Evolutionary conservation across 1,284 basidiomycete species (phyloP).

Genomic region (Tausonia pullulans): DNA sequence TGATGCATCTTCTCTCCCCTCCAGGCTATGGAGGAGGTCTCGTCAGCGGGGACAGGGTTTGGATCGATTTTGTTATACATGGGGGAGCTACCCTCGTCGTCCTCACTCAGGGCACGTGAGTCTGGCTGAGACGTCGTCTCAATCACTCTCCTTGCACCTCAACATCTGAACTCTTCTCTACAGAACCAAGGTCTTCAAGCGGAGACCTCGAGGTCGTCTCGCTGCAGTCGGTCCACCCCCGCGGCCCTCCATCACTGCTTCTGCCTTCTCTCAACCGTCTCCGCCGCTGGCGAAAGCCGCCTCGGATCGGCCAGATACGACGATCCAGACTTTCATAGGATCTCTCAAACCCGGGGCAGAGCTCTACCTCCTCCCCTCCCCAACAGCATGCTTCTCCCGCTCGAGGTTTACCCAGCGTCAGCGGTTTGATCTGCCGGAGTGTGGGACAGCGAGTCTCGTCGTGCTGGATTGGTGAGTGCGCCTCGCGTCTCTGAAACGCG

Average conservation of each 20-base stretch:
- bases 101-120: conserved; percentile 59
- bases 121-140: neutral
- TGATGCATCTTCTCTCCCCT: too few relatives aligned
- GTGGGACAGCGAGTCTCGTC: conserved; percentile 47
- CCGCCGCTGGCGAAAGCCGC: conserved; percentile 1
- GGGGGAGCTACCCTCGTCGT: conserved; percentile 48
- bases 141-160: conserved; percentile 4
- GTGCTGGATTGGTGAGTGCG: conserved; percentile 65
- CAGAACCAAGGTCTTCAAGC: conserved; percentile 88
- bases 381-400: conserved; percentile 79
- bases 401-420: conserved; percentile 74
- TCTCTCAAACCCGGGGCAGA: conserved; percentile 43
- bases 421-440: conserved; percentile 42
- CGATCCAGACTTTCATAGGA: conserved; percentile 47
- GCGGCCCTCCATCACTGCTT: conserved; percentile 22
- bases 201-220: conserved; percentile 42
- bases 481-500: conserved; percentile 34
- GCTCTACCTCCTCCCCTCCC: conserved; percentile 75
- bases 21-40: conserved; percentile 75
- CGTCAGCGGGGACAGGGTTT: conserved; percentile 71
- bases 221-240: conserved; percentile 18
- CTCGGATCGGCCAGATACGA: conserved; percentile 20
- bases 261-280: conserved; percentile 20
- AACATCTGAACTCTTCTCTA: conserved; percentile 43
- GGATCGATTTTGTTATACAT: conserved; percentile 53